phyloP scores from a whole-genome alignment of 768 basidiomycete species.

The Trametes meyenii region DNA sequence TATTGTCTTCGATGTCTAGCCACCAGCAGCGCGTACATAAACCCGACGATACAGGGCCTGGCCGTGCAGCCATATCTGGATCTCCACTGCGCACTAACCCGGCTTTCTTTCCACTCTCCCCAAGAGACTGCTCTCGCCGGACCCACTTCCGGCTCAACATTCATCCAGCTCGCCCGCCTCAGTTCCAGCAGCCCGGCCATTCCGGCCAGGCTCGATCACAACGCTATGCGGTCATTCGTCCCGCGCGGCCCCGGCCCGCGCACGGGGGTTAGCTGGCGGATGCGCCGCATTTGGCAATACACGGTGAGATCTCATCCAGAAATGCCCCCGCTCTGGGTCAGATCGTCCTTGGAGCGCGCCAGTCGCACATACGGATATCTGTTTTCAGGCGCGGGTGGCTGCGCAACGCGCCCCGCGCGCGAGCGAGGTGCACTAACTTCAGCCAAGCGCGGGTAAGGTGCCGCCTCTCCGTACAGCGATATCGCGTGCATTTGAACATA shows the following conservation, averaged over 20 bases:
- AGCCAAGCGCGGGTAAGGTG: neutral
- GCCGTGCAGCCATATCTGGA: no score
- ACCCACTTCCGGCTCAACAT: neutral
- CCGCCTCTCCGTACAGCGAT: neutral
- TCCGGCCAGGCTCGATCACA: slow-evolving; percentile 5
- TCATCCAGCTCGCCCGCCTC: neutral
- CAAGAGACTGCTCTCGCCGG: no score
- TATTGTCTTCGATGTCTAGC: neutral
- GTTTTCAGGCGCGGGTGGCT: slow-evolving; percentile 3
- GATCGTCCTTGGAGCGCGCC: neutral
- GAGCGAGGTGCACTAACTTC: neutral
- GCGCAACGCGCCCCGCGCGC: neutral
- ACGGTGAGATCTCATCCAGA: neutral
- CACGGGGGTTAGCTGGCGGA: neutral
- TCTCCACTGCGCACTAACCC: no score
- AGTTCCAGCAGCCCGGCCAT: neutral
- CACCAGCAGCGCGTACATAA: no score
- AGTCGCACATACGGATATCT: neutral
- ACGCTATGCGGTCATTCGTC: neutral
- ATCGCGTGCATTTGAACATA: neutral
- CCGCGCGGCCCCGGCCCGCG: neutral
- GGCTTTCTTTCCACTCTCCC: no score
- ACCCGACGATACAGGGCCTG: no score
- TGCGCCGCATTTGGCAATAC: neutral
- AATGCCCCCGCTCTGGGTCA: neutral